These are phyloP conservation scores for Cercospora sesami DNA, from an alignment of 2,329 filamentous ascomycete genomes.

Conservation along the genomic window DNA sequence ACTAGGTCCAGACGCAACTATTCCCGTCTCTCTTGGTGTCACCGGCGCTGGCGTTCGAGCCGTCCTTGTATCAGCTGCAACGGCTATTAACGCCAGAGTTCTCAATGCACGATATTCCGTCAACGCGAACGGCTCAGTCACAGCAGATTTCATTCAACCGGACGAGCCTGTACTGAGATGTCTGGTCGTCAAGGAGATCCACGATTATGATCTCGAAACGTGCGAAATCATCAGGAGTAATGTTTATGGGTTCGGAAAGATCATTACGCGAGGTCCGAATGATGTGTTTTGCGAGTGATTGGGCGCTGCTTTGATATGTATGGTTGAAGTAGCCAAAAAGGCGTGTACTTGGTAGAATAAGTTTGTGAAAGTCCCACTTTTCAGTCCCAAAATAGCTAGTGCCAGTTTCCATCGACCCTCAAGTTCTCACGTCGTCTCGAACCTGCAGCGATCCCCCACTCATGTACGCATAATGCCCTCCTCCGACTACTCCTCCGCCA, in stretches of 20 bases:
- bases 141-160: neutral
- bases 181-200: neutral
- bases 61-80: neutral
- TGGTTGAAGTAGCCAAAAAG: neutral
- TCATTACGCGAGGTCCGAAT: neutral
- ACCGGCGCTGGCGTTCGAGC: neutral
- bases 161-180: neutral
- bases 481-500: conserved; percentile 70
- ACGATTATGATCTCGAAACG: neutral
- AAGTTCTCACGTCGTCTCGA: neutral
- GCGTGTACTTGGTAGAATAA: neutral
- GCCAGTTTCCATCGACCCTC: neutral
- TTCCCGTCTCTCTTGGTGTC: neutral
- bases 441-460: neutral
- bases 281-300: neutral
- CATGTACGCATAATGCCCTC: conserved; percentile 58
- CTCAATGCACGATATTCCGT: neutral
- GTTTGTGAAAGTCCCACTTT: neutral
- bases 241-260: neutral
- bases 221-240: neutral
- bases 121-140: neutral
- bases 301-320: neutral
- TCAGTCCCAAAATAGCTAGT: neutral
- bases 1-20: neutral
- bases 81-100: neutral